Conservation (phyloP, 257 asterid species). For the Orobanche coerulescens region DNA sequence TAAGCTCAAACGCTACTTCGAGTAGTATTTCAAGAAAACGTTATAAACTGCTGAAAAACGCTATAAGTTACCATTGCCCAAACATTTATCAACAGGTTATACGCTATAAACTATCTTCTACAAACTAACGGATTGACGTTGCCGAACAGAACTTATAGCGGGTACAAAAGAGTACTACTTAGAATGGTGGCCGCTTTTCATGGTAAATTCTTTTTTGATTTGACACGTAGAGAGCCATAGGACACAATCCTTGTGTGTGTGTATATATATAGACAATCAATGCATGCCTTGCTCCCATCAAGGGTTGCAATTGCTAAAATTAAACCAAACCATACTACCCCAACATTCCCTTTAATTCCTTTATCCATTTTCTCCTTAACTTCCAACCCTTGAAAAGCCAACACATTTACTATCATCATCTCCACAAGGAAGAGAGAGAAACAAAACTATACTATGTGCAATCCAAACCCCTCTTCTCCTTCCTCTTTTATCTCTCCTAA, state of each 20-base stretch:
- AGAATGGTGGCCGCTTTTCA: conserved; percentile 18
- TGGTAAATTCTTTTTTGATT: not conserved
- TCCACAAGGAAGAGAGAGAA: not conserved
- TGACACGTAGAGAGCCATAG: conserved; percentile 36
- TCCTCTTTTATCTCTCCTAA: conserved; percentile 42
- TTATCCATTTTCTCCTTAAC: not conserved
- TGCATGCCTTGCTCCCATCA: conserved; percentile 43
- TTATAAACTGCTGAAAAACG: too few species aligned
- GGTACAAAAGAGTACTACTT: too few species aligned
- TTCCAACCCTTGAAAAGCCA: conserved; percentile 10
- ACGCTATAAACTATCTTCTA: too few species aligned
- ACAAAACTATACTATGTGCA: conserved; percentile 78
- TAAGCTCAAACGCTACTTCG: too few species aligned
- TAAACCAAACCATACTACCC: conserved; percentile 23
- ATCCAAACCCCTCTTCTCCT: conserved; percentile 66
- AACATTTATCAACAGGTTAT: too few species aligned
- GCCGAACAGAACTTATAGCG: too few species aligned
- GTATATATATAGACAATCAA: conserved; percentile 33
- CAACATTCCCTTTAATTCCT: conserved; percentile 17
- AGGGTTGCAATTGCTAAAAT: conserved; percentile 27
- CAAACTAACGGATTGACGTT: too few species aligned
- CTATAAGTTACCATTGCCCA: too few species aligned
- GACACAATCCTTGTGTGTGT: conserved; percentile 32
- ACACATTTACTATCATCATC: not conserved
- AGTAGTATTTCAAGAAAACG: too few species aligned